Percentiles rank a stretch among this genome's conserved stretches.
Conservation (phyloP, 2,329 filamentous ascomycete genomes). For the Fonsecaea pugnacius region DNA sequence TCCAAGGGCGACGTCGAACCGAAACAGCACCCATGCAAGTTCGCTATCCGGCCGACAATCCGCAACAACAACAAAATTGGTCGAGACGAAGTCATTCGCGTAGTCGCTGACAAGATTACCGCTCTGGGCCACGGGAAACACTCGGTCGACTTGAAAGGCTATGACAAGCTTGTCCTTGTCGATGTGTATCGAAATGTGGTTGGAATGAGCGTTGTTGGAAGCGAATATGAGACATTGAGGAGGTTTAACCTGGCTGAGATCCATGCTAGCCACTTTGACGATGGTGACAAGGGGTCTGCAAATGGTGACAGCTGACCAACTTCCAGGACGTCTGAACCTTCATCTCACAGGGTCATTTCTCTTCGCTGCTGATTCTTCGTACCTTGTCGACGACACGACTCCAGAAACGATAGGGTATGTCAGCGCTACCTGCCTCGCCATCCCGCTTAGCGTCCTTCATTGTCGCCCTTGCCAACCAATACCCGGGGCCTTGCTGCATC, state of each 20-base stretch:
- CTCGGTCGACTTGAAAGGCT: constrained; percentile 64
- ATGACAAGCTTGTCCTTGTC: constrained; percentile 65
- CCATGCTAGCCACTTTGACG: constrained; percentile 43
- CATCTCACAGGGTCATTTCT: neutral
- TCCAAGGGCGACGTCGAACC: neutral
- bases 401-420: neutral
- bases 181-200: constrained; percentile 67
- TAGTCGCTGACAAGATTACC: constrained; percentile 59
- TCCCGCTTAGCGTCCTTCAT: neutral
- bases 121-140: constrained; percentile 54
- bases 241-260: constrained; percentile 67
- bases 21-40: constrained; percentile 48
- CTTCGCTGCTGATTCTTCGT: neutral
- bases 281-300: neutral
- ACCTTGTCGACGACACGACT: constrained; percentile 6
- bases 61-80: constrained; percentile 63
- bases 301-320: neutral
- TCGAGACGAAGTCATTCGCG: constrained; percentile 63
- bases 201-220: constrained; percentile 66
- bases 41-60: constrained; percentile 65
- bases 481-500: neutral
- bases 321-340: neutral
- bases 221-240: constrained; percentile 65
- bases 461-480: constrained; percentile 4
- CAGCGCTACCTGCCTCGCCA: neutral